A percentile compares a stretch with the other conserved stretches of the same genome.
phyloP scores from a whole-genome alignment of 73 alveolate species.

The Paramecium sonneborni region DNA sequence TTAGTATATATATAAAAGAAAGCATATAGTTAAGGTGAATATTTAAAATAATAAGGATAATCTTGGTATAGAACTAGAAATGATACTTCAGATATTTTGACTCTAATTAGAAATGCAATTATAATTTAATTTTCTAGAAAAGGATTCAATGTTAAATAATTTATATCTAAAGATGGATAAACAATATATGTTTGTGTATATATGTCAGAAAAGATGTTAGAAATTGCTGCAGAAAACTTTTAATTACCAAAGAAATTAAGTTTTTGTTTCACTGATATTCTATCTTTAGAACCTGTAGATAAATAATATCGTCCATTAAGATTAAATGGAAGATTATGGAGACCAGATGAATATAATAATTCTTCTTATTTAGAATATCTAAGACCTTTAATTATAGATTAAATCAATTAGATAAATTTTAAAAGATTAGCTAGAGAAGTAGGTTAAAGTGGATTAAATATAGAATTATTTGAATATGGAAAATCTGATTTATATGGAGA shows the following conservation, averaged over 20 bases:
- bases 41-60: neutral
- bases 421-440: constrained; percentile 34
- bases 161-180: constrained; percentile 12
- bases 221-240: constrained; percentile 14
- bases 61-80: neutral
- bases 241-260: neutral
- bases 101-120: neutral
- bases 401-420: neutral
- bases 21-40: constrained; percentile 33
- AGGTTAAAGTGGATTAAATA: constrained; percentile 6
- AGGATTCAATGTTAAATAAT: neutral
- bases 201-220: constrained; percentile 1
- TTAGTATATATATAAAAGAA: neutral
- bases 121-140: constrained; percentile 1
- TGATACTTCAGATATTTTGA: neutral
- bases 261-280: neutral
- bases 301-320: neutral
- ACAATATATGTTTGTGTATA: neutral
- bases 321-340: constrained; percentile 40
- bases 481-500: constrained; percentile 23
- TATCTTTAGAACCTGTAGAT: constrained; percentile 38
- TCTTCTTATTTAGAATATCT: constrained; percentile 19
- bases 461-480: constrained; percentile 15
- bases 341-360: neutral
- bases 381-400: constrained; percentile 5